phyloP scores from a whole-genome alignment of 192 early-diverging fungal species.

The Podila clonocystis region DNA sequence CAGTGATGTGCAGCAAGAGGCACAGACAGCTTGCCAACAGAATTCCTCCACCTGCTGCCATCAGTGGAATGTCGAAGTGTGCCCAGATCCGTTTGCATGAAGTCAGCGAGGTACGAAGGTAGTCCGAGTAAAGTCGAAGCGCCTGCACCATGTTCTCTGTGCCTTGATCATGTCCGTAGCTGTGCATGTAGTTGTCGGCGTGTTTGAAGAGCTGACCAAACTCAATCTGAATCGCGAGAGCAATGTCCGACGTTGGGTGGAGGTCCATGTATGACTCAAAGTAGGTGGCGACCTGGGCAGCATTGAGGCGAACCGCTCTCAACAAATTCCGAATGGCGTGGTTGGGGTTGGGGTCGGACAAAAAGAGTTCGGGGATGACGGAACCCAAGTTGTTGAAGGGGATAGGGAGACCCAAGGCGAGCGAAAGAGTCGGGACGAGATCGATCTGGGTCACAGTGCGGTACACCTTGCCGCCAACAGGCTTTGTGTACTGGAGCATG shows the following conservation, averaged over 20 bases:
- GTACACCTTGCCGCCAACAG: conserved; percentile 39
- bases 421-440: conserved; percentile 85
- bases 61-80: conserved; percentile 86
- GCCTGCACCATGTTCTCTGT: conserved; percentile 33
- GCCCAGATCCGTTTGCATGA: conserved; percentile 90
- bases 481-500: conserved; percentile 39
- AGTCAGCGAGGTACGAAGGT: conserved; percentile 70
- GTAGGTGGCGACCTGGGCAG: conserved; percentile 75
- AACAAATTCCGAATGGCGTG: conserved; percentile 56
- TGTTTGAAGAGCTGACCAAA: conserved; percentile 34
- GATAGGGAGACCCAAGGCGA: conserved; percentile 85
- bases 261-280: conserved; percentile 63
- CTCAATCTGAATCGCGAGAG: conserved; percentile 48
- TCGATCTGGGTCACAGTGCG: conserved; percentile 94
- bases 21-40: conserved; percentile 56
- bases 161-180: conserved; percentile 19
- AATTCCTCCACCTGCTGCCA: conserved; percentile 75
- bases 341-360: conserved; percentile 26
- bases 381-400: conserved; percentile 94
- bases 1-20: conserved; percentile 31
- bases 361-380: conserved; percentile 88
- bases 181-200: conserved; percentile 35
- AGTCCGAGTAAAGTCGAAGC: conserved; percentile 49
- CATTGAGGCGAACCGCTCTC: conserved; percentile 68
- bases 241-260: conserved; percentile 64